Conservation (phyloP, 2,329 filamentous ascomycete genomes). For the Cladosporium sp. region DNA sequence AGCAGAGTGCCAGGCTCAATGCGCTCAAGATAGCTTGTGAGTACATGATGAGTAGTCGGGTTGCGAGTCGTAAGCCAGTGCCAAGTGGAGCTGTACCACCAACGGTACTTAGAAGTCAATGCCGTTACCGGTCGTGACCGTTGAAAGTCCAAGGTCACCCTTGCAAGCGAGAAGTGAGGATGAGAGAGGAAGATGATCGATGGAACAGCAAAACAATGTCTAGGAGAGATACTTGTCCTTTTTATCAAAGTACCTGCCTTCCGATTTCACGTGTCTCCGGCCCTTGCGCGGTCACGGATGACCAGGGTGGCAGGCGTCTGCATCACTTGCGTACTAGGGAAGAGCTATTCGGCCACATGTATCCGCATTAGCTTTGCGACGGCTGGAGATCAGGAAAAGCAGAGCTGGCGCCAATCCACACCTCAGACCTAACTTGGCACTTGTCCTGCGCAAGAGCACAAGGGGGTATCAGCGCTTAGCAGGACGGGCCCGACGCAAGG, state of each 20-base stretch:
- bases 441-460: conserved; percentile 4
- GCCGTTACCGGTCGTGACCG: conserved; percentile 1
- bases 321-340: conserved; percentile 2
- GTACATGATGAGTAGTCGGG: conserved; percentile 1
- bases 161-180: not conserved
- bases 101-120: not conserved
- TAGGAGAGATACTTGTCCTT: not conserved
- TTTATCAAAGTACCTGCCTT: conserved; percentile 3
- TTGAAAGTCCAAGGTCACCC: conserved; percentile 1
- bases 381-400: conserved; percentile 7
- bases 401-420: conserved; percentile 10
- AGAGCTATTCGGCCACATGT: conserved; percentile 4
- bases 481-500: conserved; percentile 2
- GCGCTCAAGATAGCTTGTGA: conserved; percentile 6
- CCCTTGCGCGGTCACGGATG: conserved; percentile 7
- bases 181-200: not conserved
- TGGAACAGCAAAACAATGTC: not conserved
- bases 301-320: conserved; percentile 6
- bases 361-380: conserved; percentile 9
- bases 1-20: conserved; percentile 19
- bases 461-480: conserved; percentile 9
- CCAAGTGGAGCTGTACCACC: conserved; percentile 4
- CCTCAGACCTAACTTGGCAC: conserved; percentile 1
- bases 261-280: conserved; percentile 2
- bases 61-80: not conserved